Base-by-base conservation (phyloP, 2,329 filamentous ascomycete species). In the Neopestalotiopsis clavispora region DNA sequence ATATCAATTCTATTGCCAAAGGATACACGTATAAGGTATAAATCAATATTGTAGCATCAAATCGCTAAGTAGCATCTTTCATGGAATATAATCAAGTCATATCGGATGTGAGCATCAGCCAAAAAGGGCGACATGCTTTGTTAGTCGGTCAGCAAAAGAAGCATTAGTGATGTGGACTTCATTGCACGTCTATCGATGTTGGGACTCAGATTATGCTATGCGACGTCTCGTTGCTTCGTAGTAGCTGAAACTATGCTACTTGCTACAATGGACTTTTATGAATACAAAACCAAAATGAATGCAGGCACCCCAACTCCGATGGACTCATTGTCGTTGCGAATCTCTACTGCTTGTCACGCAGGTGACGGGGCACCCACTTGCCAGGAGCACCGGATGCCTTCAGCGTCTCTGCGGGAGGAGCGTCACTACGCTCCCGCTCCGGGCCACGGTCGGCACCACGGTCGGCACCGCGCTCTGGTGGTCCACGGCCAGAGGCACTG, bases 361-460 rank as follows among this genome's bases (percentile, higher is more conserved):
- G 73, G 75, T 81, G 82, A 67, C 77, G 78, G 66, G 89, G 89
- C 75, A 91, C 86, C 80, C 85, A 91, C 79, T 89, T 91, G 74
- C 88, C 88, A 60, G 86, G 75, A 34, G 80, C 83, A 57, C 88
- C 86, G 57, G 85, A 84, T 17, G 88, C 79, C 75, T 85, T 86
- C 69, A 89, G 80, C 62, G 83, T 73, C 80, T 89, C 87, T 49
- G 80, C 74, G 81, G 57, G 77, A 79, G 67, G 86, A 82, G 68
- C 83, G n/a, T 64, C 30, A 65, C 59, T 40, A 7, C 61, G 38
- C 61, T 38, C 34, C 6, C 61, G 38, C 61, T 38, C 34, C 6
- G 34, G 6, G 10, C 34, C 34, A 38, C 34, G 34, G 6, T 64
- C 61, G 32, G 61, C 60, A 38, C 57, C 23, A 61, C 28, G 56